These are phyloP conservation scores for Fusarium sp. DNA, from an alignment of 2,329 filamentous ascomycete species.

Conservation along the genomic window DNA sequence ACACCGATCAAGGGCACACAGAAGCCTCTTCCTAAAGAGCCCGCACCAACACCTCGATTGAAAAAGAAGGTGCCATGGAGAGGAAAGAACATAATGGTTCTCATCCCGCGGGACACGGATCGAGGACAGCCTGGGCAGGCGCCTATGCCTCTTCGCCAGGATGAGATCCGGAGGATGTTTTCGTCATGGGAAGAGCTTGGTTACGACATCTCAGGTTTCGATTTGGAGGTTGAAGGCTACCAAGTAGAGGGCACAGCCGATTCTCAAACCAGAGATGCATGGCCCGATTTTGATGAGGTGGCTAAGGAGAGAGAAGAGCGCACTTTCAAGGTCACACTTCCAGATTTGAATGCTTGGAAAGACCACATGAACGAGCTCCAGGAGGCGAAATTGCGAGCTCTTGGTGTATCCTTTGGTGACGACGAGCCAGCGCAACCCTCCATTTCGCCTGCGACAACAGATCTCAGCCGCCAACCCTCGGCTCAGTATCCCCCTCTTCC, in stretches of 20 bases:
- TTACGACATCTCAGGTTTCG: constrained; percentile 78
- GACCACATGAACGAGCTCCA: constrained; percentile 85
- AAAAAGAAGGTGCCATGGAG: constrained; percentile 83
- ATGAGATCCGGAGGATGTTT: constrained; percentile 74
- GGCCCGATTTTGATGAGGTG: constrained; percentile 75
- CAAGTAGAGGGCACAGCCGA: constrained; percentile 58
- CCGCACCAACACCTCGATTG: constrained; percentile 66
- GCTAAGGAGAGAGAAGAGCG: constrained; percentile 67
- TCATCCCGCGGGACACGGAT: constrained; percentile 77
- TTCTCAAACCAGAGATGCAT: constrained; percentile 77
- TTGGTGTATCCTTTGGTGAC: constrained; percentile 87
- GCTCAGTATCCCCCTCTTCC: constrained; percentile 82
- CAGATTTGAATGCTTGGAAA: constrained; percentile 79
- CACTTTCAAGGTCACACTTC: constrained; percentile 75
- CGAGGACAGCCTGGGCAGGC: constrained; percentile 71
- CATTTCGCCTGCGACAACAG: constrained; percentile 75
- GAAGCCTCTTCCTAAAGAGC: constrained; percentile 57
- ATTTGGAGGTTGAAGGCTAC: constrained; percentile 67
- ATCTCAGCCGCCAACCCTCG: constrained; percentile 77
- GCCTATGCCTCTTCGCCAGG: constrained; percentile 67
- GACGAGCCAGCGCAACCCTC: constrained; percentile 77
- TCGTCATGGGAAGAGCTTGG: constrained; percentile 77
- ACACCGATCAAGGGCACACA: constrained; percentile 56
- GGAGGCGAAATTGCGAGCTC: constrained; percentile 91
- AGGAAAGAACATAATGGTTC: constrained; percentile 80